Base-by-base conservation (phyloP, 177 flowering plant species). In the Vitis hybrid region DNA sequence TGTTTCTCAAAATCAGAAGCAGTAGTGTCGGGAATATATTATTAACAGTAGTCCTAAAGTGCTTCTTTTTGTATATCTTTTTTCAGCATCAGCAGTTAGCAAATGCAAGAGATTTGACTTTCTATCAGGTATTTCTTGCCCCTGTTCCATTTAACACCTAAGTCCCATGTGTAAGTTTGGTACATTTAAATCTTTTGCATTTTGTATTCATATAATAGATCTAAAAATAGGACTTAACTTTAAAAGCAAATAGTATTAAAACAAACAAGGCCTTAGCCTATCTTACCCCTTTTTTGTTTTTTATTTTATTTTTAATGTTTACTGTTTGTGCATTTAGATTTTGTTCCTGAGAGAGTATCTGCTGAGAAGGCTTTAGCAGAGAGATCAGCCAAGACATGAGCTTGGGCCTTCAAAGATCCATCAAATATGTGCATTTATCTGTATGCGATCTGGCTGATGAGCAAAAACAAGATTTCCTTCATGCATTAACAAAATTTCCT, bases 321-420 rank as follows among this genome's bases (percentile, higher is more conserved):
- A 1, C 6, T 1, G 3, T 65, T 57, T 60, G 11, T 65, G 11
- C 53, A 13, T 66, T 3, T 58, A 90, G 97, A 89, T 80, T 87
- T 82, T 82, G 87, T 89, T 64, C 97, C 97, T 9, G 88, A 81
- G 82, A 89, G 85, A 77, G 48, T 88, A 24, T 87, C 71, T 71
- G 90, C 85, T 2, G 89, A 83, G 76, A 90, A 87, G 74, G 97
- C 92, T 9, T 81, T 90, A 78, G 80, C 76, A 55, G 79, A 78
- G 58, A 73, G 73, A 50, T 13, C 49, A 41, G 65, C 62, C 4
- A 78, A 71, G 73, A 58, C 69, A 58, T 71, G 49, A 58, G 57
- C 57, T 61, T 66, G 65, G 53, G 60, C 6, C 54, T 54, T 8
- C 3, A 12, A 24, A 60, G 61, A 11, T 46, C 46, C 46, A 35